Evolutionary conservation across 306 rosid species (phyloP).

Genomic region (Amphicarpaea edgeworthii): DNA sequence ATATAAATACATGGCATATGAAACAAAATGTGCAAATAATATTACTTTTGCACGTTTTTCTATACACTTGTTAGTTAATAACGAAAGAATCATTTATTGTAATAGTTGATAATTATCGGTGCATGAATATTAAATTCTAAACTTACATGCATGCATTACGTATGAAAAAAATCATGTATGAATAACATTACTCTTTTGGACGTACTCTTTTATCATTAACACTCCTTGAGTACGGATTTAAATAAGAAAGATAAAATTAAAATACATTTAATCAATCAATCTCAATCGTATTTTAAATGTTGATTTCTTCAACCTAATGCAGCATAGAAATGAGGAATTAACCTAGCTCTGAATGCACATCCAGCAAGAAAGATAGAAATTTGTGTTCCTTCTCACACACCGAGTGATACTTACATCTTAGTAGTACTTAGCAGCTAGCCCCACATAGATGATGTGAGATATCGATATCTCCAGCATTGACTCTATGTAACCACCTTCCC

Average conservation of each 20-base stretch:
- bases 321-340: slow-evolving; percentile 16
- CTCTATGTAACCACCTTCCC: slow-evolving; percentile 43
- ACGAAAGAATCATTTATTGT: too few species aligned
- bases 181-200: too few species aligned
- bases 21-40: too few species aligned
- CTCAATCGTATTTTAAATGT: neutral
- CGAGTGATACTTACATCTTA: neutral
- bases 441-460: neutral
- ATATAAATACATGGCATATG: too few species aligned
- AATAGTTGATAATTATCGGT: too few species aligned
- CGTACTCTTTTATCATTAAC: too few species aligned
- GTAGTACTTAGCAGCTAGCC: neutral
- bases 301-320: neutral
- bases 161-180: too few species aligned
- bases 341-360: slow-evolving; percentile 39
- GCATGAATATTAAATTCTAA: too few species aligned
- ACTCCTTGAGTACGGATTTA: too few species aligned
- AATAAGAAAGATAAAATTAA: slow-evolving; percentile 12
- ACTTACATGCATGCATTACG: too few species aligned
- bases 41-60: too few species aligned
- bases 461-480: slow-evolving; percentile 53
- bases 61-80: too few species aligned
- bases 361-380: neutral
- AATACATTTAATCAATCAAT: neutral
- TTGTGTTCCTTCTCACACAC: slow-evolving; percentile 30